These are phyloP conservation scores for Datura wrightii DNA, from an alignment of 257 asterid species.

Conservation along the genomic window DNA sequence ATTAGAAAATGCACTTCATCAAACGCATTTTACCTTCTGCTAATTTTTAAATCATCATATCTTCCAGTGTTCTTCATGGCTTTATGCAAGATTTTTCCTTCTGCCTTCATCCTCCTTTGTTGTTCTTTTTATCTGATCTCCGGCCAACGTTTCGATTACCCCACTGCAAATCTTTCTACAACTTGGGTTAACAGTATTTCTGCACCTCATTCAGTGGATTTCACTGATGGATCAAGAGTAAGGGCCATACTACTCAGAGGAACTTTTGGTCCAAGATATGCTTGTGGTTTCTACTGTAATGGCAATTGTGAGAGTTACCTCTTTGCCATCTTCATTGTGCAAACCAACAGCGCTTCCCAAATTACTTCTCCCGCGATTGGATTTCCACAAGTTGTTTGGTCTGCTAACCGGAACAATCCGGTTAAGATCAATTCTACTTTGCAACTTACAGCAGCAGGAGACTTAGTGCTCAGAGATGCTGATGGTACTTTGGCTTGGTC, in stretches of 20 bases:
- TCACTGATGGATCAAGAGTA: neutral
- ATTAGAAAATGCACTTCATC: neutral
- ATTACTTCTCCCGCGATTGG: neutral
- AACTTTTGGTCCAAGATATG: conserved; percentile 23
- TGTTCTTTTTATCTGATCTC: neutral
- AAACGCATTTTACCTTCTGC: neutral
- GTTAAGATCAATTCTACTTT: conserved; percentile 33
- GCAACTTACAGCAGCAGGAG: conserved; percentile 36
- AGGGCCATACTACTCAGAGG: conserved; percentile 29
- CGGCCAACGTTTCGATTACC: conserved; percentile 23
- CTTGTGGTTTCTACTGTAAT: conserved; percentile 38
- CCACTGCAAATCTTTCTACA: conserved; percentile 33
- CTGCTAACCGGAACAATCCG: conserved; percentile 37
- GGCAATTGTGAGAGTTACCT: neutral
- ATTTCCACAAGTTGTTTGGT: conserved; percentile 39
- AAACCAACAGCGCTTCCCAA: neutral
- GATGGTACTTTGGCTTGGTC: conserved; percentile 41
- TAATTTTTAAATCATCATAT: neutral
- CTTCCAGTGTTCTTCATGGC: conserved; percentile 16
- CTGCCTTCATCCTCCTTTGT: neutral
- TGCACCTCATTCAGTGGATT: conserved; percentile 23
- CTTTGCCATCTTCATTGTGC: conserved; percentile 33
- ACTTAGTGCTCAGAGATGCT: conserved; percentile 31
- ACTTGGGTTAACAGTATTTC: conserved; percentile 35
- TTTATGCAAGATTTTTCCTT: neutral